Evolutionary conservation across 192 early-diverging fungal genomes (phyloP).

Genomic region (Coemansia aciculifera): DNA sequence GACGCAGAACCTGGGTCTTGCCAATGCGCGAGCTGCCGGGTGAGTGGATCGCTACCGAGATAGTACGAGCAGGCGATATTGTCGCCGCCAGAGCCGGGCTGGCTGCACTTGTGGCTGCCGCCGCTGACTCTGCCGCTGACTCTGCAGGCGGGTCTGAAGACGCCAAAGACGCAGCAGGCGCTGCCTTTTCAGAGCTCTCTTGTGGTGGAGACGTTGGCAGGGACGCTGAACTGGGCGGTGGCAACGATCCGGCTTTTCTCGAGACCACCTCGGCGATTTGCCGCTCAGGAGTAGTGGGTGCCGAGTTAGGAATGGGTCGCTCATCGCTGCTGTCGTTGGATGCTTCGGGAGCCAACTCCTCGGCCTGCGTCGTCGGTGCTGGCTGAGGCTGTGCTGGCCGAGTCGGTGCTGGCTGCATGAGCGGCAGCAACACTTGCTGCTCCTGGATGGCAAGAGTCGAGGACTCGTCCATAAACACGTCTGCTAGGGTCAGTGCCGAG

Average conservation of each 20-base stretch:
- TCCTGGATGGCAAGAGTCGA: neutral
- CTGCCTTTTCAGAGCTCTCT: neutral
- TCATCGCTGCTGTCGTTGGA: neutral
- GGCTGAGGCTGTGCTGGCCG: neutral
- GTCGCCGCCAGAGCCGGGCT: conserved; percentile 1
- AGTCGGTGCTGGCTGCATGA: neutral
- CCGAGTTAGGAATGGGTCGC: neutral
- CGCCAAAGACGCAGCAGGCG: neutral
- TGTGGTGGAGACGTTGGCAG: neutral
- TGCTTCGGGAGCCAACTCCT: neutral
- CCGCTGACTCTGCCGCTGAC: too few relatives aligned
- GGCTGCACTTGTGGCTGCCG: neutral
- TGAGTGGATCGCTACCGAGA: neutral
- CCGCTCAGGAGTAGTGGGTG: neutral
- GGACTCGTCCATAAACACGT: conserved; percentile 37
- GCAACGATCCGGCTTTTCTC: neutral
- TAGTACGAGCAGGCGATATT: neutral
- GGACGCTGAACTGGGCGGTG: neutral
- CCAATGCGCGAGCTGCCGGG: neutral
- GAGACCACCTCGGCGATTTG: neutral
- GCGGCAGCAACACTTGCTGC: neutral
- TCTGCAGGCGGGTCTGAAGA: neutral
- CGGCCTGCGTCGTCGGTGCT: neutral
- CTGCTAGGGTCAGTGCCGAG: conserved; percentile 35
- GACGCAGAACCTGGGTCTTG: conserved; percentile 19